Conservation (phyloP, 306 rosid species). For the Medicago arabica region DNA sequence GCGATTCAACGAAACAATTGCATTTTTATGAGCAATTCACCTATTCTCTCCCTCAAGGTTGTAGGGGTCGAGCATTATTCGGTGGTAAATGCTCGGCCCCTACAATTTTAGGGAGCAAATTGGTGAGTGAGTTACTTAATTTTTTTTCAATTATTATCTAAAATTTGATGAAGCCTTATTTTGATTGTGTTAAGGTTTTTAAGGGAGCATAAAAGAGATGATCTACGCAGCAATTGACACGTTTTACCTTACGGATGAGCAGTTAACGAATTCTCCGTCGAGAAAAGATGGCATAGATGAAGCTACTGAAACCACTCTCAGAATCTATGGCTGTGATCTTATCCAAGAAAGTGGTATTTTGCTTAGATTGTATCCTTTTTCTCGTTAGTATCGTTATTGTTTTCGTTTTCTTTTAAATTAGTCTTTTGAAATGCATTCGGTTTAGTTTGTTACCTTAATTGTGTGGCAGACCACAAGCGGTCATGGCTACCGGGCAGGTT, state of each 20-base stretch:
- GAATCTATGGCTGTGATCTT: slow-evolving; percentile 93
- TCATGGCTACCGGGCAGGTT: slow-evolving; percentile 98
- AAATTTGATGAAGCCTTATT: background rate
- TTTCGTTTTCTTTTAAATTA: background rate
- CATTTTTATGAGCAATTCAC: too few species aligned
- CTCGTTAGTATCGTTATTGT: background rate
- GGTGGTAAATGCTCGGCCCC: too few species aligned
- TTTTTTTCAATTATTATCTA: background rate
- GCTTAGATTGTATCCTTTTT: slow-evolving; percentile 69
- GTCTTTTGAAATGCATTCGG: background rate
- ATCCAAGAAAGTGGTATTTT: slow-evolving; percentile 93
- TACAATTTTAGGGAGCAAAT: too few species aligned
- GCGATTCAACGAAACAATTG: too few species aligned
- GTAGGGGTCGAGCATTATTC: too few species aligned
- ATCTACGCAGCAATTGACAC: slow-evolving; percentile 89
- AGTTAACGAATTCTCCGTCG: slow-evolving; percentile 69
- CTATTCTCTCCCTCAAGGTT: too few species aligned
- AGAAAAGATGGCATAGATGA: slow-evolving; percentile 82
- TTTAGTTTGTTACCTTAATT: slow-evolving; percentile 42
- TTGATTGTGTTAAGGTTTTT: background rate
- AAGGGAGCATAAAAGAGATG: slow-evolving; percentile 48
- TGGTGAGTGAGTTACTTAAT: too few species aligned
- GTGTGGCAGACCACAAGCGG: slow-evolving; percentile 82
- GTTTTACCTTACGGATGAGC: slow-evolving; percentile 78
- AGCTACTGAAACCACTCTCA: slow-evolving; percentile 72